Evolutionary conservation across 768 basidiomycete genomes (phyloP), one percentile per base, ranked within the genome.

Genomic region (Clavulina sp.): DNA sequence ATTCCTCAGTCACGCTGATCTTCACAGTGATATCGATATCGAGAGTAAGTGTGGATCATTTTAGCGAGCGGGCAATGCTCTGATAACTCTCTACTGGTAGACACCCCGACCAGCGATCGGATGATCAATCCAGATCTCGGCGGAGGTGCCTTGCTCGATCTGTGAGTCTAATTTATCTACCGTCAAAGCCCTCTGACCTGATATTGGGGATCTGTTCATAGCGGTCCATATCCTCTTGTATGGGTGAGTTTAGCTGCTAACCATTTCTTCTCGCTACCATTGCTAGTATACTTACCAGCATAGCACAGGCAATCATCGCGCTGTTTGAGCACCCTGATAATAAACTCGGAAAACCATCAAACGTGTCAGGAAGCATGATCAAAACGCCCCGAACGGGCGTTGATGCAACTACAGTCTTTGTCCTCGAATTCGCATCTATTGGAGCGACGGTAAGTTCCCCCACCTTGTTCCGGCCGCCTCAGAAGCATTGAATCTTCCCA

Each of bases 311-410:
- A 19, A 78, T 88, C 60, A 69, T 88, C 50, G 71, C 75, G 0
- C 68, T 91, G 19, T 88, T 83, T 62, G 86, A 89, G 59, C 72
- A 86, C 63, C 79, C 82, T 7, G 68, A 67, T n/a, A 89, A 91
- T 66, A 71, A 77, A 58, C 62, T 65, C 47, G 64, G 69, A 24
- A 64, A 63, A 5, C 84, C 86, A 1, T 71, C 75, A 0, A 65
- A 67, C 50, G 69, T 89, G 52, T 72, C 66, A 4, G 80, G 73
- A n/a, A 69, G 76, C 38, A 88, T 91, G 72, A 62, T 86, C 52
- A 84, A 84, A 60, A 84, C 83, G 9, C 75, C 76, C 5, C 66
- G 80, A 43, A 88, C 84, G 1, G 75, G 77, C 18, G 87, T 89
- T 29, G 88, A 92, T 65, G 70, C 72, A 58, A 80, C 70, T 65